phyloP scores from a whole-genome alignment of 2,329 filamentous ascomycete genomes.

The Trichoderma endophyticum region DNA sequence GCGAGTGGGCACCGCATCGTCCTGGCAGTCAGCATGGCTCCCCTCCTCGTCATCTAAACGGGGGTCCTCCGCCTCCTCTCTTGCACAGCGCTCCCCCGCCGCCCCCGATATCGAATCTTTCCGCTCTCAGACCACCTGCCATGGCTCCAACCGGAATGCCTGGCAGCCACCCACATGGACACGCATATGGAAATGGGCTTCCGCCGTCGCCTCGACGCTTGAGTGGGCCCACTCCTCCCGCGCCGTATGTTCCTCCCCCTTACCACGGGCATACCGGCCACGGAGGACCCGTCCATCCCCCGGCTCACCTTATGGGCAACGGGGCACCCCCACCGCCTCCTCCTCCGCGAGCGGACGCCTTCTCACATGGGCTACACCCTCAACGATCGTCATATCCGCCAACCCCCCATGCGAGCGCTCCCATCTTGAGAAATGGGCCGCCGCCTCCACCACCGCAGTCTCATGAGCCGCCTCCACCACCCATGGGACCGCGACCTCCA shows the following conservation, averaged over 20 bases:
- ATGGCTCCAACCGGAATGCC: conserved; percentile 35
- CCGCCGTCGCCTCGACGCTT: conserved; percentile 48
- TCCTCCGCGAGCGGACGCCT: conserved; percentile 31
- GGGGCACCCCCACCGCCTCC: conserved; percentile 27
- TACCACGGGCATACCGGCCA: conserved; percentile 30
- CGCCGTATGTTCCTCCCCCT: conserved; percentile 40
- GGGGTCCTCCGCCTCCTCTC: conserved; percentile 38
- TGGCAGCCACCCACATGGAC: conserved; percentile 40
- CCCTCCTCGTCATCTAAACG: conserved; percentile 49
- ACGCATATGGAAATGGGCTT: conserved; percentile 42
- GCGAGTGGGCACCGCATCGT: conserved; percentile 47
- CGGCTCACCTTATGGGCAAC: conserved; percentile 34
- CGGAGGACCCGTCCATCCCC: conserved; percentile 23
- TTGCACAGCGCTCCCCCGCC: conserved; percentile 30
- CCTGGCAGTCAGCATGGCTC: conserved; percentile 49
- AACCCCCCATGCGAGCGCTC: conserved; percentile 45
- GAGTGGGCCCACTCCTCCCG: conserved; percentile 41
- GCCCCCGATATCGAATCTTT: conserved; percentile 33
- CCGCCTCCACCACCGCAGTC: conserved; percentile 15
- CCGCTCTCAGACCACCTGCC: conserved; percentile 50
- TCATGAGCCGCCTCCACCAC: conserved; percentile 26
- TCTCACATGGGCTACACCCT: conserved; percentile 41
- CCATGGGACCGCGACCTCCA: conserved; percentile 31
- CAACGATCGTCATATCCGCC: conserved; percentile 41
- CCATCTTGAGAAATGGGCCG: conserved; percentile 40